A percentile compares a stretch with the other conserved stretches of the same genome.
Conservation (phyloP, 1,284 basidiomycete genomes). For the Leccinum ponderosum region DNA sequence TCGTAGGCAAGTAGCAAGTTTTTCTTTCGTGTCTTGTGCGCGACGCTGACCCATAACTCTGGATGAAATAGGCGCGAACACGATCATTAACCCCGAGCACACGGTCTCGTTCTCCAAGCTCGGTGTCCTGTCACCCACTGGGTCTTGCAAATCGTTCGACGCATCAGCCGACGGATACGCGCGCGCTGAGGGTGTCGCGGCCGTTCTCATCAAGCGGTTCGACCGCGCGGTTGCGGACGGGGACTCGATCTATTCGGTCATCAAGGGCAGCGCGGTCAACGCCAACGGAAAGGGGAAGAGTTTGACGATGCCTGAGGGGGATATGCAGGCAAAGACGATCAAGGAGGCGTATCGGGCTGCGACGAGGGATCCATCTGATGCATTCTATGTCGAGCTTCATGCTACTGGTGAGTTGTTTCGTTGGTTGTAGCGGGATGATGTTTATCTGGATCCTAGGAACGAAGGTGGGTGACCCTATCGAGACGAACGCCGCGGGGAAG, state of each 20-base stretch:
- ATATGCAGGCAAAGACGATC: not conserved
- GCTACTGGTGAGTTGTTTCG: conserved; percentile 39
- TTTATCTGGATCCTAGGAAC: conserved; percentile 27
- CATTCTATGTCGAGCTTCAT: conserved; percentile 50
- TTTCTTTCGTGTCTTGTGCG: conserved; percentile 12
- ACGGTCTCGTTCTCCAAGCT: conserved; percentile 34
- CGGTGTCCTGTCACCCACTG: conserved; percentile 43
- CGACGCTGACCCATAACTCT: not conserved
- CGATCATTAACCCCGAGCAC: conserved; percentile 28
- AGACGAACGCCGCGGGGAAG: conserved; percentile 49
- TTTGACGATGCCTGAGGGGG: not conserved
- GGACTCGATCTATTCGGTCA: conserved; percentile 29
- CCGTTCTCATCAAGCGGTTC: conserved; percentile 32
- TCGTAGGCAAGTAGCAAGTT: too few species aligned
- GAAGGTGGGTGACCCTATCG: conserved; percentile 49
- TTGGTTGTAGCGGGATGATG: not conserved
- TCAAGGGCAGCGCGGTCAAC: conserved; percentile 32
- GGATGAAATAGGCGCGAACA: conserved; percentile 19
- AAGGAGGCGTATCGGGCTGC: conserved; percentile 17
- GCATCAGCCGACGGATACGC: conserved; percentile 46
- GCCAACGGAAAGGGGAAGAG: conserved; percentile 34
- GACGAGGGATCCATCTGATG: conserved; percentile 37
- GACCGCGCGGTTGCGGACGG: conserved; percentile 27
- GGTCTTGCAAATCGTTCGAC: conserved; percentile 52
- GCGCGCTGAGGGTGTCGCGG: conserved; percentile 28